These are phyloP conservation scores for Penicillium fuscoglaucum DNA, from an alignment of 2,329 filamentous ascomycete species.

Conservation along the genomic window DNA sequence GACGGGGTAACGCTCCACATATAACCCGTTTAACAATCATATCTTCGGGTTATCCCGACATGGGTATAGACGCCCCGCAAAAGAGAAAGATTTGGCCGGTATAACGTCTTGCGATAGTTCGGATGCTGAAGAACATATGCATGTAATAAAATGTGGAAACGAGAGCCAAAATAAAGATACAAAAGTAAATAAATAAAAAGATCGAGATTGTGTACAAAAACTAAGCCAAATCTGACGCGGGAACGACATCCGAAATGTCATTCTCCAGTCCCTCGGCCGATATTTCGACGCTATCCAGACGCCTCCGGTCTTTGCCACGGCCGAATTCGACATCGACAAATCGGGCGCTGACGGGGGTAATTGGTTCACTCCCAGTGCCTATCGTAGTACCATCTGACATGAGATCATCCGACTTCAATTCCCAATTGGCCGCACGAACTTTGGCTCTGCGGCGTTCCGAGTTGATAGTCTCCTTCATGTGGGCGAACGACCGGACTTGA, in stretches of 20 bases:
- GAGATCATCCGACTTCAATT: constrained; percentile 40
- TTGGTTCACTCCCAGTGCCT: constrained; percentile 38
- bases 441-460: constrained; percentile 43
- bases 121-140: neutral
- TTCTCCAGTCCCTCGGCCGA: constrained; percentile 36
- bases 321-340: constrained; percentile 47
- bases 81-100: neutral
- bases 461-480: constrained; percentile 41
- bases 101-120: neutral
- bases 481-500: constrained; percentile 35
- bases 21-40: neutral
- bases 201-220: constrained; percentile 14
- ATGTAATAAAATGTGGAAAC: too few species aligned
- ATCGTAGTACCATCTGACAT: constrained; percentile 31
- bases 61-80: neutral
- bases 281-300: constrained; percentile 45
- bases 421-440: constrained; percentile 43
- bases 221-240: constrained; percentile 27
- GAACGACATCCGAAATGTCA: constrained; percentile 28
- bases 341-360: constrained; percentile 46
- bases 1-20: neutral
- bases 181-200: constrained; percentile 5
- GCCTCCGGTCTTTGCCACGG: constrained; percentile 40
- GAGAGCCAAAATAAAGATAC: neutral
- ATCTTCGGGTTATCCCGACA: neutral